Percentiles rank a stretch among this genome's conserved stretches.
These are phyloP conservation scores for Ilex asprella DNA, from an alignment of 257 asterid species.

Conservation along the genomic window DNA sequence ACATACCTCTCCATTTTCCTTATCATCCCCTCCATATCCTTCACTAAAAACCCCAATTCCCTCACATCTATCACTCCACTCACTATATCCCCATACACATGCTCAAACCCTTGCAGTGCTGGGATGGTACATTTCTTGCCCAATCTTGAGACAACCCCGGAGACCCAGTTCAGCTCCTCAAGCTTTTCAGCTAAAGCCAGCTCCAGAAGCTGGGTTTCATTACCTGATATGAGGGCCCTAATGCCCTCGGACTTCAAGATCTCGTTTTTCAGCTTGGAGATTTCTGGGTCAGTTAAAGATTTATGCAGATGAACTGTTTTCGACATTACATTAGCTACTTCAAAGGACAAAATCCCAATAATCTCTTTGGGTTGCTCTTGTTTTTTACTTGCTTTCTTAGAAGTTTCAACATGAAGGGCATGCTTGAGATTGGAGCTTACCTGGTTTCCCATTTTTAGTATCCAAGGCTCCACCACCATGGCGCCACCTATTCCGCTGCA, in stretches of 20 bases:
- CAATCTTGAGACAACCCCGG: constrained; percentile 75
- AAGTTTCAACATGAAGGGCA: constrained; percentile 57
- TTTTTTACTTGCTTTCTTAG: constrained; percentile 36
- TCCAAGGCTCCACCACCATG: constrained; percentile 95
- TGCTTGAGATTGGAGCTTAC: constrained; percentile 80
- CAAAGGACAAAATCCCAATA: constrained; percentile 84
- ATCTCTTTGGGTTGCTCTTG: constrained; percentile 30
- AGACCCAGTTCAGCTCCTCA: constrained; percentile 73
- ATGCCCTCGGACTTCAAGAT: constrained; percentile 67
- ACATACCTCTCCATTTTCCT: constrained; percentile 81
- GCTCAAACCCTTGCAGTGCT: constrained; percentile 88
- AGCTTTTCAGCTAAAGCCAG: constrained; percentile 66
- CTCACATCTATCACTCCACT: constrained; percentile 61
- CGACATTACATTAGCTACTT: constrained; percentile 96
- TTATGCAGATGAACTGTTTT: constrained; percentile 74
- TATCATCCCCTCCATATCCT: constrained; percentile 84
- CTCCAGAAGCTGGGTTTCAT: constrained; percentile 61
- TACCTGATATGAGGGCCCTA: constrained; percentile 51
- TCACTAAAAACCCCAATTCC: constrained; percentile 77
- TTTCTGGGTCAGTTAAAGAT: constrained; percentile 60
- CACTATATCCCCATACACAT: constrained; percentile 76
- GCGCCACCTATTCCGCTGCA: constrained; percentile 4
- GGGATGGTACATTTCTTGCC: constrained; percentile 87
- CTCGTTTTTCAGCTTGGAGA: constrained; percentile 64
- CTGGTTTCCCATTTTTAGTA: constrained; percentile 79